These are phyloP conservation scores for Castanea crenata DNA, from an alignment of 306 rosid species.

Conservation along the genomic window DNA sequence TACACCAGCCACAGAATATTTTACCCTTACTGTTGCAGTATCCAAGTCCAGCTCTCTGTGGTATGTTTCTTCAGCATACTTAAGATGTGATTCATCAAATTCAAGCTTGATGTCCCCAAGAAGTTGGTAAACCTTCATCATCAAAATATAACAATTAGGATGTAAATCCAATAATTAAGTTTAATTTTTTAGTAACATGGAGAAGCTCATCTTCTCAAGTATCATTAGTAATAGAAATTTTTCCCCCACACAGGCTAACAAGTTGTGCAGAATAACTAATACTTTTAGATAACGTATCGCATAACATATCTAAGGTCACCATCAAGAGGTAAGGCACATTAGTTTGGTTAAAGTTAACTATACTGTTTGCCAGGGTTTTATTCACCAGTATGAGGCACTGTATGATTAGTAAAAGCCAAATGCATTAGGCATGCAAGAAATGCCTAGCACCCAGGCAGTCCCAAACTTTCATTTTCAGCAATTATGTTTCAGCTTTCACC, in stretches of 20 bases:
- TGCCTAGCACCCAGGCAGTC: neutral
- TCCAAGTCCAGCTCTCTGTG: slow-evolving; percentile 77
- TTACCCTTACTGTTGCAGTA: slow-evolving; percentile 63
- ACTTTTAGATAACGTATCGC: neutral
- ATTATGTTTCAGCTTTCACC: neutral
- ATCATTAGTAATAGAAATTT: neutral
- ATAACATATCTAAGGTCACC: neutral
- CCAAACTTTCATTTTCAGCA: neutral
- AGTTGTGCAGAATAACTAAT: neutral
- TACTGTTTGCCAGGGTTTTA: neutral
- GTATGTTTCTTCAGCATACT: slow-evolving; percentile 60
- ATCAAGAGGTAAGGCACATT: neutral
- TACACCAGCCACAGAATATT: slow-evolving; percentile 66
- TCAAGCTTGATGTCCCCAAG: slow-evolving; percentile 79
- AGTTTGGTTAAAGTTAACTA: neutral
- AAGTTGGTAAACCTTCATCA: slow-evolving; percentile 73
- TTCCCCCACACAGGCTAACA: neutral
- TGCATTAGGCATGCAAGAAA: neutral
- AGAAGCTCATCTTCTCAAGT: neutral
- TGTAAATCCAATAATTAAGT: neutral
- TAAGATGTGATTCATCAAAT: slow-evolving; percentile 68
- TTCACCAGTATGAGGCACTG: neutral
- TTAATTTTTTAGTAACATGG: slow-evolving; percentile 9
- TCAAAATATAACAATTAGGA: slow-evolving; percentile 20
- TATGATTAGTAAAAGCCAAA: neutral